Base-by-base conservation (phyloP, 371 early-diverging fungal genomes). In the Zychaea mexicana region DNA sequence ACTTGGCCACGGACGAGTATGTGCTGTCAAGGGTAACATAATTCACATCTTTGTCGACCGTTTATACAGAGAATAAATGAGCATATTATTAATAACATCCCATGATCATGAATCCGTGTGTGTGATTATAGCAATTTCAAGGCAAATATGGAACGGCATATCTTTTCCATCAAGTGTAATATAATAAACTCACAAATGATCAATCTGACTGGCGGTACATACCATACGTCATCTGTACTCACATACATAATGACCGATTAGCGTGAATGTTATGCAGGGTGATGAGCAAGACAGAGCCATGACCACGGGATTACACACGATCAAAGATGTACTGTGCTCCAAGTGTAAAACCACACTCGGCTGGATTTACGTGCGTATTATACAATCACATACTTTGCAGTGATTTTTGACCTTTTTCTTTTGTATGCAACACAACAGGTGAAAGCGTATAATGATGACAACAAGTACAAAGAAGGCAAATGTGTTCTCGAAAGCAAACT, bases 381-480 rank as follows among this genome's bases (percentile, higher is more conserved):
- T 8, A 49, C 8, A 17, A 12, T 6, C 49, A 49, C 6, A 19
- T 49, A n/a, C n/a, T n/a, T 49, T 21, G 49, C 12, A 7, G 19
- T n/a, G 2, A 7, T 32, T 36, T 22, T n/a, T 32, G 33, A 17
- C 24, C 7, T 30, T 36, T 32, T 15, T 60, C 28, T 60, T 54
- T 2, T 36, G 7, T 36, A 15, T 7, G 9, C 38, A n/a, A n/a
- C 38, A 36, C 15, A 36, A 54, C 46, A 81, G 84, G 68, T 81
- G 33, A 78, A 83, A 49, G 89, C 92, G 10, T 87, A 76, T 60
- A 85, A 85, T 61, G 69, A 73, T 27, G 64, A 76, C 0, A 85
- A 92, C 64, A 87, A 81, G 61, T 92, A 89, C 78, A 92, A 92
- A 72, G 90, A 92, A 65, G 90, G 90, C 21, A 86, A 81, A 68